Evolutionary conservation across 179 eudicot genomes (phyloP).

Genomic region (Silene coronaria): DNA sequence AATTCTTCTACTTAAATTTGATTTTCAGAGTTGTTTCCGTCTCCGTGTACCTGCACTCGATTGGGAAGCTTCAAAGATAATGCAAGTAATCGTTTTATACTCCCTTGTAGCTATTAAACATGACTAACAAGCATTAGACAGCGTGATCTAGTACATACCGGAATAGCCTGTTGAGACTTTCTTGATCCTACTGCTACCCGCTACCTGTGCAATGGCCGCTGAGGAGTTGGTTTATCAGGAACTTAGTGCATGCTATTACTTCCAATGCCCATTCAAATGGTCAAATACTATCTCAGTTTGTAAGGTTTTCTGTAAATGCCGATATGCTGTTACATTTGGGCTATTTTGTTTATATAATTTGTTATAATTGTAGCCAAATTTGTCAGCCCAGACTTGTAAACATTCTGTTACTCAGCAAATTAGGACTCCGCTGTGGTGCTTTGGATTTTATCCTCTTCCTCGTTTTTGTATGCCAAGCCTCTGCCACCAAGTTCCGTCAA

Average conservation of each 20-base stretch:
- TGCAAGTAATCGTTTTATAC: background rate
- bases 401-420: background rate
- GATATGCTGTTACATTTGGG: background rate
- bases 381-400: background rate
- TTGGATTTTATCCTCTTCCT: background rate
- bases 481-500: too few species aligned
- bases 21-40: constrained; percentile 81
- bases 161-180: background rate
- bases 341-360: background rate
- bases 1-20: background rate
- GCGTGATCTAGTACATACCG: background rate
- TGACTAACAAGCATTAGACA: background rate
- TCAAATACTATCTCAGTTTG: background rate
- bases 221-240: background rate
- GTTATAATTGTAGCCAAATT: background rate
- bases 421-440: background rate
- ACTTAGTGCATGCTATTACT: background rate
- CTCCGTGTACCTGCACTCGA: constrained; percentile 73
- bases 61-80: constrained; percentile 58
- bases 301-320: background rate
- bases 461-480: background rate
- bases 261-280: background rate
- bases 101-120: background rate
- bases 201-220: background rate
- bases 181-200: background rate